These are phyloP conservation scores for Crinitomyces ghanaensis DNA, from an alignment of 805 yeast species.

Conservation along the genomic window DNA sequence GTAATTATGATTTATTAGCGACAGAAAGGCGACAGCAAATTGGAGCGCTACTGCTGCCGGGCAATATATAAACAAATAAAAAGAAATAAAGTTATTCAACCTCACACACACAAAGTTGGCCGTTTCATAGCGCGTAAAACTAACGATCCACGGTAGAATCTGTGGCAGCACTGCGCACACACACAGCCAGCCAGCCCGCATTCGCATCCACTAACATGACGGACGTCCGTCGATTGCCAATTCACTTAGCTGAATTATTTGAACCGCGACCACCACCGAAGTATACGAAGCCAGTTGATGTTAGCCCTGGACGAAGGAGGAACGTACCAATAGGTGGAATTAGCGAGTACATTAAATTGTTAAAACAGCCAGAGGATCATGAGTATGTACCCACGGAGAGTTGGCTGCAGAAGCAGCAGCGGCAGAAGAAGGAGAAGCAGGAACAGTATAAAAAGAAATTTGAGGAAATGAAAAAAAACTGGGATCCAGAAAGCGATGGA, in stretches of 20 bases:
- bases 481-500: slow-evolving; percentile 51
- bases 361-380: slow-evolving; percentile 7
- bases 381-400: slow-evolving; percentile 26
- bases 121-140: no score
- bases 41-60: slow-evolving; percentile 65
- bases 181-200: no score
- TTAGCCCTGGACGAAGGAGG: neutral
- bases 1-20: slow-evolving; percentile 61
- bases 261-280: slow-evolving; percentile 1
- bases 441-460: slow-evolving; percentile 22
- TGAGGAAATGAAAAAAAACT: slow-evolving; percentile 26
- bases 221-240: slow-evolving; percentile 1
- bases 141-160: no score
- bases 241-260: neutral
- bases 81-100: no score
- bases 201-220: slow-evolving; percentile 1
- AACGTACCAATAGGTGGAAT: neutral
- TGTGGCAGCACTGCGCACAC: no score
- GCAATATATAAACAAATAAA: slow-evolving; percentile 36
- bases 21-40: slow-evolving; percentile 68
- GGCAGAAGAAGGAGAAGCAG: slow-evolving; percentile 20
- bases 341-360: neutral
- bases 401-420: slow-evolving; percentile 21
- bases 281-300: neutral
- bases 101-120: no score